These are phyloP conservation scores for Hymenoscyphus albidus DNA, from an alignment of 2,329 filamentous ascomycete genomes.

Conservation along the genomic window DNA sequence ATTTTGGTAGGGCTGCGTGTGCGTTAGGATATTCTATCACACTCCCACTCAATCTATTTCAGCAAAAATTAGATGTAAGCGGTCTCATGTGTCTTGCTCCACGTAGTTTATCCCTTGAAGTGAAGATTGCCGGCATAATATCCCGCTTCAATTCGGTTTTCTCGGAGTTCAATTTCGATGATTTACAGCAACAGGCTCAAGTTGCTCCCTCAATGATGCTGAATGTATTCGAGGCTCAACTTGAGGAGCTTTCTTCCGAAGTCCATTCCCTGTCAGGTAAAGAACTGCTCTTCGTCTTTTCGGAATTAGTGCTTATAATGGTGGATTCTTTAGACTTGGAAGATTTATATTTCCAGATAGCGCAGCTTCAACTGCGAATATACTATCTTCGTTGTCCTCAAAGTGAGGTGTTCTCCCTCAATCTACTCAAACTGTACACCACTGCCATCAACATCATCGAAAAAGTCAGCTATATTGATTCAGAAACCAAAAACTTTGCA, in stretches of 20 bases:
- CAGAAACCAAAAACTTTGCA: slow-evolving; percentile 8
- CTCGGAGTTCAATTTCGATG: slow-evolving; percentile 16
- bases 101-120: slow-evolving; percentile 8
- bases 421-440: slow-evolving; percentile 15
- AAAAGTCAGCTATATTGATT: slow-evolving; percentile 9
- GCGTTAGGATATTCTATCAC: slow-evolving; percentile 16
- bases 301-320: background rate
- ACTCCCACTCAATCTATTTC: slow-evolving; percentile 14
- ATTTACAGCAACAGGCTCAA: slow-evolving; percentile 14
- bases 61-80: slow-evolving; percentile 12
- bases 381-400: slow-evolving; percentile 16
- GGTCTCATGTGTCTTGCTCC: slow-evolving; percentile 12
- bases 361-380: slow-evolving; percentile 14
- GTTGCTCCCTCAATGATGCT: slow-evolving; percentile 16
- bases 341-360: slow-evolving; percentile 12
- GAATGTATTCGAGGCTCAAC: slow-evolving; percentile 16
- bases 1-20: slow-evolving; percentile 13
- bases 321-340: slow-evolving; percentile 10
- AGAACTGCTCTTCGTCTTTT: background rate
- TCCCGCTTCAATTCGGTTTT: slow-evolving; percentile 14
- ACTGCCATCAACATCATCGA: slow-evolving; percentile 13
- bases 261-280: slow-evolving; percentile 9
- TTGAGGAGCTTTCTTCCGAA: slow-evolving; percentile 12
- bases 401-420: slow-evolving; percentile 10
- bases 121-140: slow-evolving; percentile 14